Evolutionary conservation across 2,329 filamentous ascomycete species (phyloP).

Genomic region (Calonectria leucothoes): DNA sequence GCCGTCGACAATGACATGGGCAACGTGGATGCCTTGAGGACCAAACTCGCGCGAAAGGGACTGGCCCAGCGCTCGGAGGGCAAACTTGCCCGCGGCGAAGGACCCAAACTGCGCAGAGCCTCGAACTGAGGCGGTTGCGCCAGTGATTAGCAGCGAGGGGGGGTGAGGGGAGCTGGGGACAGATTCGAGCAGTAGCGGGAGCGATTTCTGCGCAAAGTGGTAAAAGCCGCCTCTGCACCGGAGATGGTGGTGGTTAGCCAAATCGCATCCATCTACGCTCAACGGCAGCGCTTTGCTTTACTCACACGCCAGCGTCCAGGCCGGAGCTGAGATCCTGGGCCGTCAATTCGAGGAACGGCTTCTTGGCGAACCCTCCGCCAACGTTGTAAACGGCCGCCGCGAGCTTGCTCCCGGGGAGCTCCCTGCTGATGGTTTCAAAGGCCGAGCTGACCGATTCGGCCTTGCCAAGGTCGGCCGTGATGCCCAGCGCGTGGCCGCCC

Average conservation of each 20-base stretch:
- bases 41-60: slow-evolving; percentile 86
- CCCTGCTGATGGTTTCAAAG: slow-evolving; percentile 70
- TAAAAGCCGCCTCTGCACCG: slow-evolving; percentile 73
- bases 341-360: slow-evolving; percentile 69
- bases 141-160: slow-evolving; percentile 86
- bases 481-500: slow-evolving; percentile 78
- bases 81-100: slow-evolving; percentile 86
- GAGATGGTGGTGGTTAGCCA: slow-evolving; percentile 20
- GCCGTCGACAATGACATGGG: slow-evolving; percentile 86
- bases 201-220: slow-evolving; percentile 76
- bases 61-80: slow-evolving; percentile 78
- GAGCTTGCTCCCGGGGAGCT: slow-evolving; percentile 66
- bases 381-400: slow-evolving; percentile 80
- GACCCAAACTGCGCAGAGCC: slow-evolving; percentile 75
- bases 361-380: slow-evolving; percentile 60
- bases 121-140: slow-evolving; percentile 83
- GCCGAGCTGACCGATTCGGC: slow-evolving; percentile 63
- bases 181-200: slow-evolving; percentile 77
- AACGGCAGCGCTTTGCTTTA: neutral
- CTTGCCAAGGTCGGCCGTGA: slow-evolving; percentile 65
- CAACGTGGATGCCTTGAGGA: slow-evolving; percentile 84
- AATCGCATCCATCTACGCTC: neutral
- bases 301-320: slow-evolving; percentile 62
- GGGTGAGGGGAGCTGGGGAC: slow-evolving; percentile 68
- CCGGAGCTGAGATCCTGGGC: slow-evolving; percentile 61